Conservation (phyloP, 2,329 filamentous ascomycete species). For the Venturia pyrina region DNA sequence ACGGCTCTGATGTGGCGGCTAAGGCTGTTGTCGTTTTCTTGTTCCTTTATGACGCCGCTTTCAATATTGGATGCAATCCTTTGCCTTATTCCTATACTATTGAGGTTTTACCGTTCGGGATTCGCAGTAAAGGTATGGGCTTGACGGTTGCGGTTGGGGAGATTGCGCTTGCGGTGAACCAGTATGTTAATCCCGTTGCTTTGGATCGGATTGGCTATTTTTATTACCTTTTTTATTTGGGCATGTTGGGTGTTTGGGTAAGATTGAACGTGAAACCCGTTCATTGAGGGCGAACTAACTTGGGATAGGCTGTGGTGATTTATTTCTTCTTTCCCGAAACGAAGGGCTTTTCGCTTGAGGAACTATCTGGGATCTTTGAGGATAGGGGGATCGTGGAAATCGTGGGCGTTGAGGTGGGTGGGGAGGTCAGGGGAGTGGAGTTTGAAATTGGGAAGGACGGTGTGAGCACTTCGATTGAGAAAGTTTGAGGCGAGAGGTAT, state of each 20-base stretch:
- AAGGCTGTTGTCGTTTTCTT: not conserved
- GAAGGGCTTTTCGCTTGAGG: conserved; percentile 24
- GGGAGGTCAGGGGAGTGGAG: not conserved
- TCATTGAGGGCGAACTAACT: conserved; percentile 25
- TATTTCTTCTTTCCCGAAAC: conserved; percentile 62
- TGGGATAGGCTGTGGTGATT: conserved; percentile 50
- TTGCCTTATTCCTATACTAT: conserved; percentile 25
- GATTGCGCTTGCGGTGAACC: conserved; percentile 30
- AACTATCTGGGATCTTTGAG: conserved; percentile 2
- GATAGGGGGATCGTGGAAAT: not conserved
- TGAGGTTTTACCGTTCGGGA: conserved; percentile 38
- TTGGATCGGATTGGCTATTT: conserved; percentile 48
- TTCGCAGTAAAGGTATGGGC: conserved; percentile 28
- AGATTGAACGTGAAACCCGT: not conserved
- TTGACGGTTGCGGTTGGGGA: not conserved
- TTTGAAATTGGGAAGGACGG: not conserved
- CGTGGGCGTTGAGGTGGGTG: not conserved
- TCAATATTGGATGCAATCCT: not conserved
- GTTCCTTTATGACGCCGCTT: conserved; percentile 3
- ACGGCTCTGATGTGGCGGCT: not conserved
- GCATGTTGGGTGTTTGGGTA: not conserved
- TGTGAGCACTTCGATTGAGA: not conserved
- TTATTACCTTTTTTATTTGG: conserved; percentile 43
- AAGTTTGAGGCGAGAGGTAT: not conserved
- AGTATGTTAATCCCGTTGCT: conserved; percentile 53